Conservation (phyloP, 23 red algal genomes). For the Gracilaria vermiculophylla region DNA sequence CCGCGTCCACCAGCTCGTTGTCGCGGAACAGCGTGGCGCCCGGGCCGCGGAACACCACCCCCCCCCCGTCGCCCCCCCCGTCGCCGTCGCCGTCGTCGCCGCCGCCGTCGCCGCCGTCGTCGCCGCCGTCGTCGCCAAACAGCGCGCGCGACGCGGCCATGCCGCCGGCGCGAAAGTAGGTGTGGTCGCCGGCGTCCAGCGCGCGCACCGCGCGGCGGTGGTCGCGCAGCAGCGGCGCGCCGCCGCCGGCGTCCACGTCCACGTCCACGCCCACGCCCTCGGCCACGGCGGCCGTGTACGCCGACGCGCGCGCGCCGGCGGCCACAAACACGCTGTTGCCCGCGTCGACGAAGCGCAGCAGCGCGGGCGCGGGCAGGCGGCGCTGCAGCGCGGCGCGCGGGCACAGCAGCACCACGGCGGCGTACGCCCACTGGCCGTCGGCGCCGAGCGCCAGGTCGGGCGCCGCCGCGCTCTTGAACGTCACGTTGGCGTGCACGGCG, state of each 20-base stretch:
- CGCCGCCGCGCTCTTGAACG: constrained; percentile 20
- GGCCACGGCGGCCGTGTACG: constrained; percentile 47
- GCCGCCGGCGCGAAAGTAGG: constrained; percentile 73
- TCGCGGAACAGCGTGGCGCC: constrained; percentile 70
- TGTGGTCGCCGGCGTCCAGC: constrained; percentile 39
- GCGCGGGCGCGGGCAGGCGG: constrained; percentile 5
- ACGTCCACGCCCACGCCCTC: constrained; percentile 68
- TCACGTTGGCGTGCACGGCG: background rate
- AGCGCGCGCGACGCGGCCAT: constrained; percentile 13
- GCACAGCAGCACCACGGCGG: constrained; percentile 55
- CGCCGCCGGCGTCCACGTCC: constrained; percentile 65
- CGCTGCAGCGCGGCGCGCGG: constrained; percentile 35
- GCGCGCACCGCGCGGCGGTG: constrained; percentile 45
- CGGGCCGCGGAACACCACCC: constrained; percentile 67
- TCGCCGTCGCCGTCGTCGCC: background rate
- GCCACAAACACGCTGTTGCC: constrained; percentile 67
- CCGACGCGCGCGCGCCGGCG: constrained; percentile 7
- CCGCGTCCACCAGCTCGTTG: constrained; percentile 76
- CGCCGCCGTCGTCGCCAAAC: background rate
- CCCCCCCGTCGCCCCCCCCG: no score
- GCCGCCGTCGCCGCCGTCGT: background rate
- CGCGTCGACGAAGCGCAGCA: constrained; percentile 63
- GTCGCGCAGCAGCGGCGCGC: constrained; percentile 29
- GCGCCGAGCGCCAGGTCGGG: background rate
- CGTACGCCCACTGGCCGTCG: constrained; percentile 61